phyloP scores from a whole-genome alignment of 2,329 filamentous ascomycete species.

The Fusarium paranaense region DNA sequence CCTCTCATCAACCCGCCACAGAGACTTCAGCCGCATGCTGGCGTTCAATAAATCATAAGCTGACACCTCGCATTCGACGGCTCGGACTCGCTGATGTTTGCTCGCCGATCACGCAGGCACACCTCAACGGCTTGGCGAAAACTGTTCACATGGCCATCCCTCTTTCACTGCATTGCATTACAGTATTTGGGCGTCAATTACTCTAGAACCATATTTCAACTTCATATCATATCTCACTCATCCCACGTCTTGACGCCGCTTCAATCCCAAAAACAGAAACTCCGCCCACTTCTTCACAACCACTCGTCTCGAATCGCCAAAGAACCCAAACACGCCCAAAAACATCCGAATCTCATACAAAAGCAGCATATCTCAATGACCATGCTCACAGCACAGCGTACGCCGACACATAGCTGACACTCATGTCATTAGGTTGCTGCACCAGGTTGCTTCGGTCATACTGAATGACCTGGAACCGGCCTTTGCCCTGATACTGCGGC shows the following conservation, averaged over 20 bases:
- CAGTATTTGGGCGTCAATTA: not conserved
- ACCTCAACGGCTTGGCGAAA: not conserved
- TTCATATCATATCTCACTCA: not conserved
- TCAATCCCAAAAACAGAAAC: not conserved
- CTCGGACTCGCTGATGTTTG: not conserved
- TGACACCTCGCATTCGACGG: conserved; percentile 1
- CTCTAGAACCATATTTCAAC: not conserved
- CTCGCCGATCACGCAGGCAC: not conserved
- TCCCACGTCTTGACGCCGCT: not conserved
- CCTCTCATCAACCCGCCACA: not conserved
- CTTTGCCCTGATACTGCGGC: conserved; percentile 50
- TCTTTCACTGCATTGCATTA: not conserved
- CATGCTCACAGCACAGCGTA: conserved; percentile 76
- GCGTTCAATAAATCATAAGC: conserved; percentile 7
- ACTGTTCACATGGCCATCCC: not conserved
- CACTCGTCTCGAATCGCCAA: not conserved
- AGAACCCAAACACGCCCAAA: not conserved
- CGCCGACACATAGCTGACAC: conserved; percentile 95
- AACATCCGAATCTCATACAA: not conserved
- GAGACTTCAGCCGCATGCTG: not conserved
- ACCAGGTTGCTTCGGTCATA: conserved; percentile 90
- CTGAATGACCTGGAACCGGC: conserved; percentile 80
- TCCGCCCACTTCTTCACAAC: not conserved
- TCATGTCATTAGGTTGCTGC: conserved; percentile 75
- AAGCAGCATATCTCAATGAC: not conserved